Evolutionary conservation across 1,284 basidiomycete genomes (phyloP), one percentile per base, ranked within the genome.

Genomic region (Malassezia pachydermatis): DNA sequence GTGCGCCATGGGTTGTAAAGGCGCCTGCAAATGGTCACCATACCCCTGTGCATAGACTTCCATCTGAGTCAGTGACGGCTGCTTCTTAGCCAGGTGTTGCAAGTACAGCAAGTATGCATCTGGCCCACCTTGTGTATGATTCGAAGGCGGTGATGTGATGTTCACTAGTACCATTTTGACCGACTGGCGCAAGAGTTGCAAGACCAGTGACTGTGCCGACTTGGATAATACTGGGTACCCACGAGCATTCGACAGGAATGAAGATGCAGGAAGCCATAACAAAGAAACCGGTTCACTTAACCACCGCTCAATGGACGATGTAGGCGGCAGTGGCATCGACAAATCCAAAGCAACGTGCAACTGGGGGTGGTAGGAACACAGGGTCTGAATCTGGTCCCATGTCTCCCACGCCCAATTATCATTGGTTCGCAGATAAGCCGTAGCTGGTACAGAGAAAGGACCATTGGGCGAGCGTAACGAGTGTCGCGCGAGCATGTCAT

Each of bases 221-320:
- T 96, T 98, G 16, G 86, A 85, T 13, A 99, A 78, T 1, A 99
- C 94, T 0, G 94, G 94, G 71, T 94, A 99, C 3, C 89, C 92
- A 74, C 95, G 94, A 27, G 83, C 81, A 72, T 99, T 99, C 10
- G 88, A 83, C 58, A 98, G 89, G 73, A 96, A 99, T 9, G 86
- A 80, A 4, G 82, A 81, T 2, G 88, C 82, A 3, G 94, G 90
- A 1, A 98, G 76, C 74, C 86, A 87, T 48, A 99, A 78, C 65
- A 88, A 80, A 39, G 81, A 79, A 5, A 92, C 82, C 1, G 89
- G 86, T 73, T 98, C 94, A 8, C 92, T 86, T 2, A 82, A 78
- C 94, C 94, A 98, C 65, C 90, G 76, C 10, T 81, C 80, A 4
- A 83, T 78, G 3, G 89, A 88, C 4, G 53, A 39, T 3, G 63